These are phyloP conservation scores for Hymenoscyphus fraxineus DNA, from an alignment of 2,329 filamentous ascomycete species.

Conservation along the genomic window DNA sequence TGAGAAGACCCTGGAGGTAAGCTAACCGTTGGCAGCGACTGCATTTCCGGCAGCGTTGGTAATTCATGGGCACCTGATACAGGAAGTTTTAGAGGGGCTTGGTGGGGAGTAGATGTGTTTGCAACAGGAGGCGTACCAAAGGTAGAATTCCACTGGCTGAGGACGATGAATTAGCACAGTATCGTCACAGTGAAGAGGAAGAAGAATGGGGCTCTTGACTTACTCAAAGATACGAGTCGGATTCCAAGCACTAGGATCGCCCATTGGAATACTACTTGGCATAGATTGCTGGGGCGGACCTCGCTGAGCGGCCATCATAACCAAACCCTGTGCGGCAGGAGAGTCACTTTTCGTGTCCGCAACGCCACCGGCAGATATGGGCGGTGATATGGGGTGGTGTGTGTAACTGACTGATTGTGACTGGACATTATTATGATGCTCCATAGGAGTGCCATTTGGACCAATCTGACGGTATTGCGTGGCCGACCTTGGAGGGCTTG, in stretches of 20 bases:
- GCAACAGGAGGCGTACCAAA: conserved; percentile 60
- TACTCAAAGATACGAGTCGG: conserved; percentile 87
- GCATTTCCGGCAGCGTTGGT: conserved; percentile 42
- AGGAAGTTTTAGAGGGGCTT: conserved; percentile 35
- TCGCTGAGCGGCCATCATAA: conserved; percentile 60
- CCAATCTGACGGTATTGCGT: conserved; percentile 31
- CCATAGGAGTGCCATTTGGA: conserved; percentile 22
- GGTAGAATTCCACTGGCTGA: conserved; percentile 89
- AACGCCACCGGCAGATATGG: conserved; percentile 68
- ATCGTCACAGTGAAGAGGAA: background rate
- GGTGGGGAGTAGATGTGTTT: conserved; percentile 35
- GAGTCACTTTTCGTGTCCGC: conserved; percentile 72
- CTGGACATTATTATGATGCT: conserved; percentile 46
- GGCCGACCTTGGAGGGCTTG: conserved; percentile 25
- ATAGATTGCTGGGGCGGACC: conserved; percentile 49
- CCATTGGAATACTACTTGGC: conserved; percentile 53
- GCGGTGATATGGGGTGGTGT: conserved; percentile 73
- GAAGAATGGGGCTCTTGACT: conserved; percentile 39
- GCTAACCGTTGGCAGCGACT: conserved; percentile 49
- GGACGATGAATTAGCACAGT: conserved; percentile 28
- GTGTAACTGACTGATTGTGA: conserved; percentile 62
- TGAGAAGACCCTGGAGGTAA: conserved; percentile 42
- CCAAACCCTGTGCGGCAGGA: conserved; percentile 66
- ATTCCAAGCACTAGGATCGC: conserved; percentile 72
- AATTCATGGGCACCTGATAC: conserved; percentile 44